Evolutionary conservation across 2,329 filamentous ascomycete genomes (phyloP), one percentile per base, ranked within the genome.

Genomic region (Xylaria arbuscula): DNA sequence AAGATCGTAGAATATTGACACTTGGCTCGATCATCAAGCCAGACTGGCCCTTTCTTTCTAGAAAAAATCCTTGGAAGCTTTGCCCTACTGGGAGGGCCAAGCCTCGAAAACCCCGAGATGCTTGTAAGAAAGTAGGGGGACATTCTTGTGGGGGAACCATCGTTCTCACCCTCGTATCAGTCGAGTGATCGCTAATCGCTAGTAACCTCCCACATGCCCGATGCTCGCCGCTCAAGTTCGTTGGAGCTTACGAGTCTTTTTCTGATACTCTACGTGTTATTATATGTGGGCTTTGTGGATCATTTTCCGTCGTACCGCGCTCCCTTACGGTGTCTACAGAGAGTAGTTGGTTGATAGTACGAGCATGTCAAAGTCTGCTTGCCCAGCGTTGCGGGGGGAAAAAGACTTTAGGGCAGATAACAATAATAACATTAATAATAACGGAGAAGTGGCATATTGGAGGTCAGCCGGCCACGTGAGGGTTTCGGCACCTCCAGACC

Each of bases 221-320:
- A 24, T 22, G 10, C 32, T 55, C 28, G 24, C 53, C 15, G 40
- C 22, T 19, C 22, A 36, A 28, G 24, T 51, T 55, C 40, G 40
- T 45, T 45, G 40, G 40, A 4, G 58, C 40, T 61, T 55, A 54
- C 56, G 56, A 15, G 58, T 60, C 34, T 38, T 17, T 22, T 36
- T n/a, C n/a, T n/a, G 55, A 48, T 67, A n/a, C n/a, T 47, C 48
- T 38, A 42, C 15, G 50, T 50, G 42, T 15, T 34, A 34, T 51
- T 19, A 19, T 54, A 24, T n/a, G 56, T 32, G 56, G 48, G 24
- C 48, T 57, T 51, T 22, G 48, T 50, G 59, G 62, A 19, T 63
- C 8, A 15, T 34, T 42, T 62, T 60, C 67, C 67, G 63, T 48
- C 55, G 15, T 69, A 48, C 63, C 67, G 63, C 67, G 62, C 62